Evolutionary conservation across 352 stramenopile species (phyloP).

Genomic region (Pythium inflatum): DNA sequence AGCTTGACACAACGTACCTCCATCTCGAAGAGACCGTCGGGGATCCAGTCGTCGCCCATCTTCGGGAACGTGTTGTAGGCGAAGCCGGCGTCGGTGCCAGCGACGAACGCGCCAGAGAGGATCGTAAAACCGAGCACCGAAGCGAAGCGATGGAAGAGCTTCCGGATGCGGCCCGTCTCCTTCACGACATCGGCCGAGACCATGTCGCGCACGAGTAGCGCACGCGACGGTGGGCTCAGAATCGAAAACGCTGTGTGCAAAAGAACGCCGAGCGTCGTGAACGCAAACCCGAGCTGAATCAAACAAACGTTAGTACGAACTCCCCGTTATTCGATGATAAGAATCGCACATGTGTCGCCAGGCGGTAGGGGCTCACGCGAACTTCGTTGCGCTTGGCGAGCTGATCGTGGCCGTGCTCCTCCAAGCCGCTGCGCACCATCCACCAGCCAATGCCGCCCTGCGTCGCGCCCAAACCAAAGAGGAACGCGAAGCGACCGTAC

Average conservation of each 20-base stretch:
- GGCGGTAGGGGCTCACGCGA: slow-evolving; percentile 96
- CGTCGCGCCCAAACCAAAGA: slow-evolving; percentile 46
- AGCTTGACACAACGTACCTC: slow-evolving; percentile 35
- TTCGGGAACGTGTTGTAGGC: slow-evolving; percentile 98
- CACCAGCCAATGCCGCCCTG: slow-evolving; percentile 59
- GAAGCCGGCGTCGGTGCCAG: slow-evolving; percentile 95
- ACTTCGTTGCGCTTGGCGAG: slow-evolving; percentile 31
- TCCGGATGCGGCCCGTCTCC: slow-evolving; percentile 58
- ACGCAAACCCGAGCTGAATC: slow-evolving; percentile 91
- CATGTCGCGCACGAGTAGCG: slow-evolving; percentile 59
- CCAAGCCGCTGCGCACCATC: slow-evolving; percentile 53
- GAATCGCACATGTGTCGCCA: slow-evolving; percentile 56
- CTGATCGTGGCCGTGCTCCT: slow-evolving; percentile 26
- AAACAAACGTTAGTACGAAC: slow-evolving; percentile 24
- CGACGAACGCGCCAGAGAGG: slow-evolving; percentile 70
- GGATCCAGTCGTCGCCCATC: slow-evolving; percentile 92
- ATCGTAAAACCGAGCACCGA: slow-evolving; percentile 45
- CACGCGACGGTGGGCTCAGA: slow-evolving; percentile 53
- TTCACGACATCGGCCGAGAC: slow-evolving; percentile 73
- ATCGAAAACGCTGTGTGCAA: slow-evolving; percentile 95
- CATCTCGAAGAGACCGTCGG: slow-evolving; percentile 65
- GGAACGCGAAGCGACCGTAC: slow-evolving; percentile 45
- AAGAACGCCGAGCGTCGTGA: slow-evolving; percentile 95
- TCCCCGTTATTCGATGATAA: too few species aligned
- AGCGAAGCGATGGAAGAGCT: slow-evolving; percentile 53